Base-by-base conservation (phyloP, 805 yeast genomes). In the Ascoidea rubescens region DNA sequence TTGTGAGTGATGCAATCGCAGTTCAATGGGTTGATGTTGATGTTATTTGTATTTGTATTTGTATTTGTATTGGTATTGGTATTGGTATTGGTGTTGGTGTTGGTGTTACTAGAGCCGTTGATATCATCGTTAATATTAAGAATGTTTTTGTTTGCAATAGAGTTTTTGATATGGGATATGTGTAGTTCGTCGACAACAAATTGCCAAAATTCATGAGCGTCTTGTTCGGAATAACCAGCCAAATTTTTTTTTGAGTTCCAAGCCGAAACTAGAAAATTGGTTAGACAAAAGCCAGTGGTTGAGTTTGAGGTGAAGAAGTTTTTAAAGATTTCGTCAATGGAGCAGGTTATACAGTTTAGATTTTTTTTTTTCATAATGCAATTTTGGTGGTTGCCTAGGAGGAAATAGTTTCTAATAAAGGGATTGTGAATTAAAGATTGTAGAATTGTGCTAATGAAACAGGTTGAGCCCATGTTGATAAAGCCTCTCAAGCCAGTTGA, bases 201-300 rank as follows among this genome's bases (percentile, higher is more conserved):
- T 63, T 93, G 97, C 84, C 95, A 84, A 66, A 91, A 93, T 66
- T 93, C 99, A 67, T 93, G 99, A 0, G 99, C 98, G 64, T 93
- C 99, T 67, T 93, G 99, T 66, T 93, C 97, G 43, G 93, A 84
- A 58, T 90, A 90, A 1, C 99, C 99, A 0, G 97, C 96, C 54
- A 93, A 75, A 42, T 88, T 77, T 57, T 85, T 78, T 59, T 87
- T 86, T 48, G 83, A 82, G 60, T 82, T 82, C 91, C 96, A 89
- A 1, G 96, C 83, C 10, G 96, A 87, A n/a, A 79, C 74, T 50
- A 93, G 71, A 48, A 93, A 67, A 50, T 84, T 78, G 1, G 93
- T 82, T 56, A 93, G 84, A 0, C 98, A 97, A 67, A 70, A 83
- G 1, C 95, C 89, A 37, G 79, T 74, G 48, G 77, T 73, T 33